Base-by-base conservation (phyloP, 2,329 filamentous ascomycete species). In the Acarospora socialis region DNA sequence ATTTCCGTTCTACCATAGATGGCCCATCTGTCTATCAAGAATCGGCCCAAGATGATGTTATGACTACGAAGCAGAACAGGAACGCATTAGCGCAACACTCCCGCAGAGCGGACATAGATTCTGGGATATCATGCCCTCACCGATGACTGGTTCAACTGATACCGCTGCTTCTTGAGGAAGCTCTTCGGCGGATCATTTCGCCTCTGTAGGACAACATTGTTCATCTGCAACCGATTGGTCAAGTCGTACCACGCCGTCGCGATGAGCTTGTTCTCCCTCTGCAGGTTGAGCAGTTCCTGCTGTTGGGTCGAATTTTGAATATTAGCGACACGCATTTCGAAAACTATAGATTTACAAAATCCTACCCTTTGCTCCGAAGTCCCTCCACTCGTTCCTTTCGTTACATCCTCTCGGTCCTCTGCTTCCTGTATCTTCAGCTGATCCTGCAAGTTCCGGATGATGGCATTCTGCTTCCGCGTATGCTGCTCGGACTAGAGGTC, bases 201-300 rank as follows among this genome's bases (percentile, higher is more conserved):
- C 43, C 82, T 64, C 49, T 84, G 78, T 40, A 92, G 57, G 33
- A 81, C 73, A 24, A 87, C 77, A 40, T 81, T 80, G 52, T 86
- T 87, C 59, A 79, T 84, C 57, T 90, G 81, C 44, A 92, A 56
- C 31, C 82, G 67, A 49, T 68, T 76, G 16, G 77, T 75, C 46
- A 90, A 68, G 53, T 87, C 81, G 57, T 86, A 86, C 81, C 81
- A 92, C 2, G 82, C 82, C n/a, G 75, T 79, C 16, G 77, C 65
- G 46, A 92, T 82, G 49, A 90, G 66, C 22, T 68, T 68, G 52
- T 82, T 83, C 54, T 92, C 82, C 44, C 78, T 71, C 51, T 79
- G 70, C 37, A 92, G 67, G 44, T 76, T 80, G 43, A 73, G 71
- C 47, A 81, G 68, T 45, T 66, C 17, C 37, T 34, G 7, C 21